These are phyloP conservation scores for Leccinum solheimii DNA, from an alignment of 1,284 basidiomycete genomes.

Conservation along the genomic window DNA sequence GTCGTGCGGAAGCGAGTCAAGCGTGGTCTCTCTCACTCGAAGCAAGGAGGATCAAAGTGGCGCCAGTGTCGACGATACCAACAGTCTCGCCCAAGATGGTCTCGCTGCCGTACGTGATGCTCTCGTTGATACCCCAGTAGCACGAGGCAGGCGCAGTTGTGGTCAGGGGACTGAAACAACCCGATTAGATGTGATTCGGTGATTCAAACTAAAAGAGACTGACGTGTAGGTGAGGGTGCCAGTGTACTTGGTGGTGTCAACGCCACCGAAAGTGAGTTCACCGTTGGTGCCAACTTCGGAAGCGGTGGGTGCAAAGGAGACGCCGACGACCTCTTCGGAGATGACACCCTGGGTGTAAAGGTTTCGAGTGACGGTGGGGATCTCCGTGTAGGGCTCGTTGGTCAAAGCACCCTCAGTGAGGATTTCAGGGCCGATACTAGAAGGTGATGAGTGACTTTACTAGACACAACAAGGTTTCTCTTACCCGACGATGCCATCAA, in stretches of 20 bases:
- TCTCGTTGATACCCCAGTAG: conserved; percentile 67
- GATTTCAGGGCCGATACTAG: conserved; percentile 33
- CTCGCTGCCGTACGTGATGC: conserved; percentile 51
- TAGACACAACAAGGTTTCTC: conserved; percentile 5
- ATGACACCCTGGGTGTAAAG: conserved; percentile 36
- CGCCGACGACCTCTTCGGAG: conserved; percentile 33
- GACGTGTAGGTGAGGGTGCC: conserved; percentile 48
- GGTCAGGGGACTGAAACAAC: conserved; percentile 44
- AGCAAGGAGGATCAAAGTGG: conserved; percentile 39
- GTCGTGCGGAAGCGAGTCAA: neutral
- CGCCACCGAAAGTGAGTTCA: conserved; percentile 51
- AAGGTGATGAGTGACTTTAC: conserved; percentile 39
- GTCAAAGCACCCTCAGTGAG: conserved; percentile 32
- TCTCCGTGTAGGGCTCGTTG: conserved; percentile 7
- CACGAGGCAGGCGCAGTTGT: conserved; percentile 45
- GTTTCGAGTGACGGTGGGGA: conserved; percentile 40
- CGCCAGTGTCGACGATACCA: conserved; percentile 66
- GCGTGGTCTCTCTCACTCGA: conserved; percentile 26
- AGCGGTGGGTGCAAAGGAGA: conserved; percentile 44
- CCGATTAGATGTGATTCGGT: neutral
- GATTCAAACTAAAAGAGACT: conserved; percentile 16
- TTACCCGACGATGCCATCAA: conserved; percentile 35
- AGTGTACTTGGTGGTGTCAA: conserved; percentile 48
- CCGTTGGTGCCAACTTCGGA: conserved; percentile 31
- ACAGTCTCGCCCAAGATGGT: conserved; percentile 49